Base-by-base conservation (phyloP, 2,329 filamentous ascomycete genomes). In the Tolypocladium nubicola region DNA sequence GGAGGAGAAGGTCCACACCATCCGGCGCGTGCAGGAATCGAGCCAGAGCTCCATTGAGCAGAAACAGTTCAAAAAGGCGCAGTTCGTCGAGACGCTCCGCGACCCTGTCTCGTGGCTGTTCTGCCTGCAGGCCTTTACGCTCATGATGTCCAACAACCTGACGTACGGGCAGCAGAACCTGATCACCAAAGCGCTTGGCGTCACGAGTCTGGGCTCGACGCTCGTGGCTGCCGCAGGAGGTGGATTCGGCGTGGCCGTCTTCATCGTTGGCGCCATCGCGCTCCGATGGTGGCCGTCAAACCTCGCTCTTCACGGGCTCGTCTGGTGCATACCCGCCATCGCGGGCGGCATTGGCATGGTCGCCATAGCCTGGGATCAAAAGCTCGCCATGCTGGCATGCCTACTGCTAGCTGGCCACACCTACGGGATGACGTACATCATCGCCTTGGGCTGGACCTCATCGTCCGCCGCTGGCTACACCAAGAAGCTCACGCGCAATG, bases 401-500 rank as follows among this genome's bases (percentile, higher is more conserved):
- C 26, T 49, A 26, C 45, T 49, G 45, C 45, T 49, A 8, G 45
- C 45, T 8, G 45, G 45, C 16, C 45, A 49, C 16, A 49, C 45
- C 8, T 49, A 49, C 3, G 45, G 45, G 8, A 1, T 33, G 8
- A 49, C 45, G 3, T 49, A 49, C 45, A 49, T 49, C 26, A 49
- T 49, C 26, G 45, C 45, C 26, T 11, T 49, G 23, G 45, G 45
- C 14, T 49, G 45, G 45, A 49, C 45, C 26, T 71, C 70, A 3
- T 71, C 70, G 1, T 63, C 62, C 7, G 62, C 65, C 1, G 70
- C 71, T 0, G 72, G 74, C 4, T 73, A 75, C 59, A 76, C 74
- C 0, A 76, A 76, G 62, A 76, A 76, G 59, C 70, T 74, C 2
- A 75, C 73, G 3, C 67, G 72, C 1, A 74, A 73, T 13, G 73